These are phyloP conservation scores for Ilex paraguariensis DNA, from an alignment of 305 asterid genomes.

Conservation along the genomic window DNA sequence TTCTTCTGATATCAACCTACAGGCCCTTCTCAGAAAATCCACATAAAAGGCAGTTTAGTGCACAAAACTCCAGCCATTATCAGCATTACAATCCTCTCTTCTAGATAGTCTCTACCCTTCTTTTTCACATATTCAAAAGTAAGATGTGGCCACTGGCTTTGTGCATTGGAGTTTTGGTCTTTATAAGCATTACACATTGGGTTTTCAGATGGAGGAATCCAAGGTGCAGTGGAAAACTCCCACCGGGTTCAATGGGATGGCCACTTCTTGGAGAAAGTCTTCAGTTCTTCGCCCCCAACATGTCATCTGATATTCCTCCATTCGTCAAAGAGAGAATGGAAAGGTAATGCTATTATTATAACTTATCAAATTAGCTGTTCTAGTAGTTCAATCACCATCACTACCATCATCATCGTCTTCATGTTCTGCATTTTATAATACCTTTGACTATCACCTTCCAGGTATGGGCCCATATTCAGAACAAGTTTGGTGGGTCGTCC, in stretches of 20 bases:
- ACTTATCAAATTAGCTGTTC: no score
- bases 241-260: constrained; percentile 94
- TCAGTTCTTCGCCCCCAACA: constrained; percentile 51
- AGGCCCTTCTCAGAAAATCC: constrained; percentile 5
- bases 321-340: constrained; percentile 62
- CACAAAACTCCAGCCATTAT: neutral
- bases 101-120: constrained; percentile 17
- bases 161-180: constrained; percentile 28
- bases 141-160: constrained; percentile 33
- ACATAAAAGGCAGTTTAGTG: neutral
- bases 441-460: constrained; percentile 20
- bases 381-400: neutral
- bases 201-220: constrained; percentile 63
- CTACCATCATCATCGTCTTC: neutral
- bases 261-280: constrained; percentile 78
- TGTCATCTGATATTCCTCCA: constrained; percentile 47
- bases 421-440: neutral
- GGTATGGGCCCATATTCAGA: constrained; percentile 65
- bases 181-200: constrained; percentile 38
- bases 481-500: constrained; percentile 64
- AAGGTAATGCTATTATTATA: constrained; percentile 28
- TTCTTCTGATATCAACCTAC: constrained; percentile 8
- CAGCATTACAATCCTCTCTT: constrained; percentile 1
- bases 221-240: constrained; percentile 54
- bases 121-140: constrained; percentile 2